Percentiles rank a stretch among this genome's conserved stretches.
phyloP scores from a whole-genome alignment of 2,329 filamentous ascomycete species.

The Coccinonectria pachysandricola region DNA sequence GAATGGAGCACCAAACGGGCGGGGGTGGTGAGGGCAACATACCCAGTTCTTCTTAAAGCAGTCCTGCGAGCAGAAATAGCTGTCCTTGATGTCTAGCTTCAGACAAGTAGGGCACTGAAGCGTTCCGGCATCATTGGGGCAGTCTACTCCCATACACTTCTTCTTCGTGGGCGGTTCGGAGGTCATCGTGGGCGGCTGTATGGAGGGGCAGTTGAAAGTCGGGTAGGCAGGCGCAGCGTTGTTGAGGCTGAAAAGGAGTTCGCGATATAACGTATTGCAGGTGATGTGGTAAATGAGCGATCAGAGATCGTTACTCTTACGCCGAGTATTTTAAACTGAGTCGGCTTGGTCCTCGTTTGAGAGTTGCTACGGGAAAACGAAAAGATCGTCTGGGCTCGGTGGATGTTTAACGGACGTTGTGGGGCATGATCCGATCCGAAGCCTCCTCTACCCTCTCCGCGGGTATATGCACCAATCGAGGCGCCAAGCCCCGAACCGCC shows the following conservation, averaged over 20 bases:
- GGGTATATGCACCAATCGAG: slow-evolving; percentile 1
- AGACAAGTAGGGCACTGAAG: slow-evolving; percentile 93
- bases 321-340: no score
- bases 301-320: no score
- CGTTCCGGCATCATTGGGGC: slow-evolving; percentile 72
- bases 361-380: no score
- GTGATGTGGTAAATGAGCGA: no score
- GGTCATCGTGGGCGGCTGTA: slow-evolving; percentile 27
- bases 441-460: no score
- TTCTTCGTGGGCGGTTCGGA: slow-evolving; percentile 45
- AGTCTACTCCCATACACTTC: slow-evolving; percentile 74
- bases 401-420: slow-evolving; percentile 7
- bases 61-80: slow-evolving; percentile 95
- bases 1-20: slow-evolving; percentile 8
- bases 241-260: no score
- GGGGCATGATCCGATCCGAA: slow-evolving; percentile 5
- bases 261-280: no score
- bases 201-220: slow-evolving; percentile 1
- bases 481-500: neutral
- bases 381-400: slow-evolving; percentile 2
- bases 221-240: slow-evolving; percentile 1
- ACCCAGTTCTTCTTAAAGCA: slow-evolving; percentile 99
- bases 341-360: no score
- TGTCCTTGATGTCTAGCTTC: slow-evolving; percentile 77
- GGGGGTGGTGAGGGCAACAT: slow-evolving; percentile 24